Conservation (phyloP, 169 alveolate species). For the Plasmodium vivax region DNA sequence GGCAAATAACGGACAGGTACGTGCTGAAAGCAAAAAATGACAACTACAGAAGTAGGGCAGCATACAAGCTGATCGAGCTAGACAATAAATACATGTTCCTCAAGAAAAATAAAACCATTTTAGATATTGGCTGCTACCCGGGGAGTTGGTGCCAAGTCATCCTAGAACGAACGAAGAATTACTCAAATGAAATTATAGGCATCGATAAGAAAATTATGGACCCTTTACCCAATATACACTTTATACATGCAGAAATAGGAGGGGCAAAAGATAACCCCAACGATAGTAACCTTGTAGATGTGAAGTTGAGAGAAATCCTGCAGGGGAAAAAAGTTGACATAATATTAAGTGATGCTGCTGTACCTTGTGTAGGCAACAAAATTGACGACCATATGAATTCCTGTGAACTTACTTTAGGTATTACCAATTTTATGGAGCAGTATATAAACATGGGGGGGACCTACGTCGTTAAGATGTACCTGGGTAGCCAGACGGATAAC, state of each 20-base stretch:
- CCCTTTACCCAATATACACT: constrained; percentile 80
- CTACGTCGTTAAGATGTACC: constrained; percentile 84
- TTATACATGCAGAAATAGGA: constrained; percentile 84
- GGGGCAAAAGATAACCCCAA: constrained; percentile 53
- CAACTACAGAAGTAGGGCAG: constrained; percentile 87
- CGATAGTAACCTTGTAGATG: constrained; percentile 44
- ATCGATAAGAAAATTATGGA: constrained; percentile 58
- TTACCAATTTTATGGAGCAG: constrained; percentile 83
- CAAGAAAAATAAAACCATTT: constrained; percentile 81
- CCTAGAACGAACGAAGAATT: constrained; percentile 80
- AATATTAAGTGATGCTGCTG: constrained; percentile 84
- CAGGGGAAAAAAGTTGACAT: constrained; percentile 81
- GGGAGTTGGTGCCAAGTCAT: constrained; percentile 88
- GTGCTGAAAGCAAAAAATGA: constrained; percentile 82
- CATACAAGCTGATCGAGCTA: constrained; percentile 83
- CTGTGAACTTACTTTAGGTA: constrained; percentile 83
- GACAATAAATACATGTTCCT: constrained; percentile 82
- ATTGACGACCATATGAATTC: constrained; percentile 86
- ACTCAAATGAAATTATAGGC: constrained; percentile 77
- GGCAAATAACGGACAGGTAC: constrained; percentile 85
- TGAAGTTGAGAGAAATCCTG: constrained; percentile 69
- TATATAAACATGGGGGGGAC: constrained; percentile 83
- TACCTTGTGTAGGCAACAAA: constrained; percentile 83
- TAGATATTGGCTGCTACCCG: constrained; percentile 86
- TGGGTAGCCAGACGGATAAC: constrained; percentile 84